Evolutionary conservation across 2,329 filamentous ascomycete genomes (phyloP).

Genomic region (Epichloe gansuensis): DNA sequence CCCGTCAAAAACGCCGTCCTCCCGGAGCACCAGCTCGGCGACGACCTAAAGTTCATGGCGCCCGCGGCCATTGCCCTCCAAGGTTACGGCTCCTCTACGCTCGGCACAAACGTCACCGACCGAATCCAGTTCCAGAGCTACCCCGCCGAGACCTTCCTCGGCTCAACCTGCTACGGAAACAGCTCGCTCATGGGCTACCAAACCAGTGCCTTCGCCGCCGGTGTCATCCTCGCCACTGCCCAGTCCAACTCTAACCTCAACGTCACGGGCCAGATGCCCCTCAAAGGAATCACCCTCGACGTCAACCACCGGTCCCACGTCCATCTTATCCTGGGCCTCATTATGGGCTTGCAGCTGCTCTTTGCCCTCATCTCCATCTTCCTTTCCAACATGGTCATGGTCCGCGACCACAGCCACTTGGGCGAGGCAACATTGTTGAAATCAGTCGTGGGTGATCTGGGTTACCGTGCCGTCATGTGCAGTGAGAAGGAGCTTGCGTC

Average conservation of each 20-base stretch:
- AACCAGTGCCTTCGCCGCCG: slow-evolving; percentile 24
- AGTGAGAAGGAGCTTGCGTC: slow-evolving; percentile 9
- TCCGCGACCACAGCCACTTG: slow-evolving; percentile 14
- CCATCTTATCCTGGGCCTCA: slow-evolving; percentile 20
- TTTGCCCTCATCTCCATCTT: slow-evolving; percentile 12
- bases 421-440: slow-evolving; percentile 11
- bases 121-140: slow-evolving; percentile 26
- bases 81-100: slow-evolving; percentile 20
- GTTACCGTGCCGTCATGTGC: slow-evolving; percentile 9
- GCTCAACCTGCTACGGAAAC: slow-evolving; percentile 19
- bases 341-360: slow-evolving; percentile 18
- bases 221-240: slow-evolving; percentile 22
- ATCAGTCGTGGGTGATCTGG: slow-evolving; percentile 8
- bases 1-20: slow-evolving; percentile 21
- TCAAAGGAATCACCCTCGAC: slow-evolving; percentile 18
- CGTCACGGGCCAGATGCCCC: slow-evolving; percentile 17
- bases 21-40: slow-evolving; percentile 23
- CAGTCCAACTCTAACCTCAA: slow-evolving; percentile 16
- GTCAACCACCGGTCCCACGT: slow-evolving; percentile 20
- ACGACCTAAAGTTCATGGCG: slow-evolving; percentile 21
- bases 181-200: slow-evolving; percentile 20
- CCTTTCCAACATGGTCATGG: slow-evolving; percentile 16
- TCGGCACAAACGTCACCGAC: slow-evolving; percentile 12
- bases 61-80: slow-evolving; percentile 28
- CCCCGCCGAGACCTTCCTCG: slow-evolving; percentile 27